These are phyloP conservation scores for Leishmania gerbilli DNA, from an alignment of 208 protist species.

Conservation along the genomic window DNA sequence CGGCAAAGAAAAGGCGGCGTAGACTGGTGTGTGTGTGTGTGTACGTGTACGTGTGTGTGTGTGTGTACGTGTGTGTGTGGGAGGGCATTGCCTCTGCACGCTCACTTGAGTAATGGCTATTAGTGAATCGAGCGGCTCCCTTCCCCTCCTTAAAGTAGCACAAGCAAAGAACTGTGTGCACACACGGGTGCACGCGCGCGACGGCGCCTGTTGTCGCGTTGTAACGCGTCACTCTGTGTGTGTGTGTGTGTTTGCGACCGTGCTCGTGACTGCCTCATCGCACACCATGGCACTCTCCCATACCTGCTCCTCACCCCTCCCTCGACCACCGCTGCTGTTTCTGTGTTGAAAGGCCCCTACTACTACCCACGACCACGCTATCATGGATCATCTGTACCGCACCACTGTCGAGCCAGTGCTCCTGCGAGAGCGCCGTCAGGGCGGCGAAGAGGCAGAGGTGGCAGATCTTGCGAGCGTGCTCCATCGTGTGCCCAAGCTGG, in stretches of 20 bases:
- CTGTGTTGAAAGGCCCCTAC: background rate
- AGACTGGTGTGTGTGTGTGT: background rate
- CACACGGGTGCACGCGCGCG: too few relatives aligned
- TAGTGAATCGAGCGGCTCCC: background rate
- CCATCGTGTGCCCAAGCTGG: constrained; percentile 56
- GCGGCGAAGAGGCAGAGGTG: background rate
- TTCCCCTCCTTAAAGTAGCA: background rate
- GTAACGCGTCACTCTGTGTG: background rate
- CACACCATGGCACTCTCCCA: background rate
- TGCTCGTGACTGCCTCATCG: background rate
- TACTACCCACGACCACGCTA: background rate
- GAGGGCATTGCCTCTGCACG: too few relatives aligned
- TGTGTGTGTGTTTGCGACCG: background rate
- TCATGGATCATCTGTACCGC: constrained; percentile 10
- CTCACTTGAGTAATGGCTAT: background rate
- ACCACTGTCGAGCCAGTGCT: constrained; percentile 5
- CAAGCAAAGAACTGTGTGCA: background rate
- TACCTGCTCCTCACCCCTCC: background rate
- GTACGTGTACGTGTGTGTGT: background rate
- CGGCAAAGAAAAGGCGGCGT: background rate
- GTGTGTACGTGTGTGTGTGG: background rate
- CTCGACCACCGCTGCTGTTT: background rate
- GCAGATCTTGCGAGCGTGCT: constrained; percentile 14
- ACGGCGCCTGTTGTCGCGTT: too few relatives aligned
- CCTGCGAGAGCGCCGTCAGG: background rate